These are phyloP conservation scores for Ephemerocybe angulata DNA, from an alignment of 768 basidiomycete species.

Conservation along the genomic window DNA sequence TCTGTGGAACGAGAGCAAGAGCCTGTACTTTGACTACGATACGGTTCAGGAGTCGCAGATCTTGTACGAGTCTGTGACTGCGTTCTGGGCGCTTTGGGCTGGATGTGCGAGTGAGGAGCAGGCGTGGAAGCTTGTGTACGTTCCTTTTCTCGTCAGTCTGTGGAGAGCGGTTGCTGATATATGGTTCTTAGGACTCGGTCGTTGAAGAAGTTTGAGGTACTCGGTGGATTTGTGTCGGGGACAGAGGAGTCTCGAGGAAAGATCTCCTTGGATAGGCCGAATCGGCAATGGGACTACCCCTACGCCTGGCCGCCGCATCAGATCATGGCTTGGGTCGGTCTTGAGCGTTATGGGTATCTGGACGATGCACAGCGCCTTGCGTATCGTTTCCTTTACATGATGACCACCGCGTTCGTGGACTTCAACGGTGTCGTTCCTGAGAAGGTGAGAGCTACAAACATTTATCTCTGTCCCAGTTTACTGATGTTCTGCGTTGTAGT, in stretches of 20 bases:
- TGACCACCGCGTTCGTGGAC: conserved; percentile 92
- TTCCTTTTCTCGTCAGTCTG: conserved; percentile 18
- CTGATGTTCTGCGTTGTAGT: conserved; percentile 39
- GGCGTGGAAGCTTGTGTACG: conserved; percentile 88
- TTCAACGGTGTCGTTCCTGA: conserved; percentile 98
- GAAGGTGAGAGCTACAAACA: conserved; percentile 54
- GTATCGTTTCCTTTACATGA: conserved; percentile 98
- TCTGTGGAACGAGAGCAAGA: conserved; percentile 95
- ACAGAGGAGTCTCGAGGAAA: conserved; percentile 95
- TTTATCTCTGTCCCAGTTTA: conserved; percentile 12
- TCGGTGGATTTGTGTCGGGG: conserved; percentile 92
- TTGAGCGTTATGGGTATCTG: conserved; percentile 92
- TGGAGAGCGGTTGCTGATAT: conserved; percentile 12
- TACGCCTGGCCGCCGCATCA: conserved; percentile 92
- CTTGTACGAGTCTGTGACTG: conserved; percentile 94
- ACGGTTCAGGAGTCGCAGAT: conserved; percentile 88
- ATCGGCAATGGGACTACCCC: conserved; percentile 99
- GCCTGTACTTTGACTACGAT: conserved; percentile 95
- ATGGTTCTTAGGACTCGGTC: conserved; percentile 62
- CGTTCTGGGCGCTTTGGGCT: conserved; percentile 96
- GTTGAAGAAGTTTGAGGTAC: conserved; percentile 92
- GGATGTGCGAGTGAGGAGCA: conserved; percentile 97
- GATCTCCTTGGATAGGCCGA: conserved; percentile 93
- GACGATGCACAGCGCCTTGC: conserved; percentile 91
- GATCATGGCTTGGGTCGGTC: conserved; percentile 97